Evolutionary conservation across 768 basidiomycete species (phyloP), one percentile per base, ranked within the genome.

Genomic region (Amanita brunnescens): DNA sequence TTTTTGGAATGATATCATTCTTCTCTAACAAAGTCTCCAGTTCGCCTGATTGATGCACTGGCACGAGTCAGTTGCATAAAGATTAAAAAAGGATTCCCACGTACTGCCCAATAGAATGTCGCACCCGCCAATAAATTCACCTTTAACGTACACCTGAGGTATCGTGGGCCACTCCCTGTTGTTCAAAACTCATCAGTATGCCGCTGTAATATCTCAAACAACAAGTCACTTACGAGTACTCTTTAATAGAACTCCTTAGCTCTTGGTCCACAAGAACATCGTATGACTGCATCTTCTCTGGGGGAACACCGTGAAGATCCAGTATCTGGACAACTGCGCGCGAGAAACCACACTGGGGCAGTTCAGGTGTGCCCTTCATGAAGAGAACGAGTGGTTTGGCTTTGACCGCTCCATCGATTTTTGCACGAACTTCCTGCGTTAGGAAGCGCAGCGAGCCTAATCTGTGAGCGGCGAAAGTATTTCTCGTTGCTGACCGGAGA

Each of bases 21-120:
- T 87, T 81, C 57, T 79, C 79, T 18, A 96, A 72, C 5, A 96
- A 74, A 21, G 78, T 76, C 62, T 95, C 91, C 6, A 99, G 76
- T 68, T 97, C 93, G 49, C 95, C 95, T 6, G 83, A 87, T 70
- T 95, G 91, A 65, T 97, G 95, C 95, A 99, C 92, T 94, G 57
- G 54, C 13, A 26, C 49, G 38, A 50, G 37, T 34, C 29, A 16
- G 20, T 24, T 30, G 45, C 42, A 35, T 47, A 29, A 43, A 49
- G 43, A 42, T 7, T 13, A 54, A 47, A 20, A 39, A 38, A 52
- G 34, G 26, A 45, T 51, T 18, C 51, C 52, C 53, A 81, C 91
- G 70, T 61, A 93, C 91, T 96, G 57, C 81, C 79, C 23, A 97
- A 66, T 18, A 97, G 69, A 58, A 99, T 97, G 70, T 99, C 95